These are phyloP conservation scores for Chlorella sp. DNA, from an alignment of 139 green algal species.

Conservation along the genomic window DNA sequence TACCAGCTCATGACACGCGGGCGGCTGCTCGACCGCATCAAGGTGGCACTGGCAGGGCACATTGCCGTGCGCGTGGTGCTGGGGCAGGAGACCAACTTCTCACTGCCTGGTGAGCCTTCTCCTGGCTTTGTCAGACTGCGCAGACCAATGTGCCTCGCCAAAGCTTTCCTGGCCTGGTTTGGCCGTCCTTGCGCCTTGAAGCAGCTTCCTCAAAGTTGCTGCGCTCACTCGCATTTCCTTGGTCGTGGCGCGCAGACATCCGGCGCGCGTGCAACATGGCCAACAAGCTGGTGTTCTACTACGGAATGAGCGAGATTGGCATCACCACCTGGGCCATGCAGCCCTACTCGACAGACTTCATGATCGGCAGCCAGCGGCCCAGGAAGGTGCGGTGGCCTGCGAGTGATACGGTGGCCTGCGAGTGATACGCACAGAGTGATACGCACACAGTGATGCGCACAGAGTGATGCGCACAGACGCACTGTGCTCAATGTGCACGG, in stretches of 20 bases:
- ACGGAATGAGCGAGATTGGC: conserved; percentile 44
- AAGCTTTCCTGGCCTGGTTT: too few relatives aligned
- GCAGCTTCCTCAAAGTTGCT: too few relatives aligned
- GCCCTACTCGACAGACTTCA: conserved; percentile 47
- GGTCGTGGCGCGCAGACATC: conserved; percentile 35
- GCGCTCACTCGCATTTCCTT: too few relatives aligned
- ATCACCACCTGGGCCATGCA: conserved; percentile 45
- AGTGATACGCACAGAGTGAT: too few relatives aligned
- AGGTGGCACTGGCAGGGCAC: conserved; percentile 37
- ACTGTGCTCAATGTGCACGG: too few relatives aligned
- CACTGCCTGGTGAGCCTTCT: conserved; percentile 36
- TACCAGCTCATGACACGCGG: conserved; percentile 72
- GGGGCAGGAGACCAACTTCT: conserved; percentile 56
- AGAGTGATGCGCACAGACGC: too few relatives aligned
- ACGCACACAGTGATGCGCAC: too few relatives aligned
- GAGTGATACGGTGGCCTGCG: too few relatives aligned
- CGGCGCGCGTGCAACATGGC: conserved; percentile 34
- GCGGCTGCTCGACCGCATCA: conserved; percentile 66
- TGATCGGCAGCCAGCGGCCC: conserved; percentile 20
- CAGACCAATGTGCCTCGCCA: too few relatives aligned
- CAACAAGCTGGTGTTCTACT: conserved; percentile 46
- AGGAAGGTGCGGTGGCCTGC: too few relatives aligned
- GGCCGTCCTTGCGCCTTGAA: too few relatives aligned
- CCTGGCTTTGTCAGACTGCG: too few relatives aligned
- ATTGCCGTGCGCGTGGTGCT: conserved; percentile 50